Percentiles rank a stretch among this genome's conserved stretches.
Conservation (phyloP, 345 rosid species). For the Diplotaxis tenuifolia region DNA sequence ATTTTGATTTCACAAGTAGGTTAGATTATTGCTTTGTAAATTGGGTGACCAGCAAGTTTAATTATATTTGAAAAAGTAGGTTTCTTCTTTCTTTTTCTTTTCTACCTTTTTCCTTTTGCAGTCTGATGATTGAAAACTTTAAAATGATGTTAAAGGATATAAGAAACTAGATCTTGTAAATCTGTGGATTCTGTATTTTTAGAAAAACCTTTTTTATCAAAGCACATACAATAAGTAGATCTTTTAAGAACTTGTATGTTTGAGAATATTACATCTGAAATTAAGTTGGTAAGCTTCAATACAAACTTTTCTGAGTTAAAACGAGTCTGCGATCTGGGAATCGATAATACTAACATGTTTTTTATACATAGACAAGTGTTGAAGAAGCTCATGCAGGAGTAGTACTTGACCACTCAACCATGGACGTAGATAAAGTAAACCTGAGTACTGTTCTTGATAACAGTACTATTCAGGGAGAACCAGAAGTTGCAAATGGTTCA, state of each 20-base stretch:
- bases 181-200: neutral
- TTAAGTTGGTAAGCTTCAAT: constrained; percentile 15
- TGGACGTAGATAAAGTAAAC: constrained; percentile 32
- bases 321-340: neutral
- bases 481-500: constrained; percentile 32
- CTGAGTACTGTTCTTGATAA: constrained; percentile 24
- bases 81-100: neutral
- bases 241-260: constrained; percentile 3
- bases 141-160: constrained; percentile 11
- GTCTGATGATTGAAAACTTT: constrained; percentile 24
- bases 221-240: constrained; percentile 5
- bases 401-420: constrained; percentile 21
- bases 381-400: constrained; percentile 40
- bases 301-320: neutral
- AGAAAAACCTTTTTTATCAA: neutral
- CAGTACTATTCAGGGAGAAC: constrained; percentile 30
- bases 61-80: constrained; percentile 5
- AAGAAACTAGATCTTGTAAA: constrained; percentile 4
- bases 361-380: constrained; percentile 11
- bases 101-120: constrained; percentile 1
- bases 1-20: constrained; percentile 11
- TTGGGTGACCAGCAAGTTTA: neutral
- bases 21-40: neutral
- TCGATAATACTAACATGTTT: constrained; percentile 23
- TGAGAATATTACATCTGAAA: neutral